These are phyloP conservation scores for Castanea mollissima DNA, from an alignment of 306 rosid species.

Conservation along the genomic window DNA sequence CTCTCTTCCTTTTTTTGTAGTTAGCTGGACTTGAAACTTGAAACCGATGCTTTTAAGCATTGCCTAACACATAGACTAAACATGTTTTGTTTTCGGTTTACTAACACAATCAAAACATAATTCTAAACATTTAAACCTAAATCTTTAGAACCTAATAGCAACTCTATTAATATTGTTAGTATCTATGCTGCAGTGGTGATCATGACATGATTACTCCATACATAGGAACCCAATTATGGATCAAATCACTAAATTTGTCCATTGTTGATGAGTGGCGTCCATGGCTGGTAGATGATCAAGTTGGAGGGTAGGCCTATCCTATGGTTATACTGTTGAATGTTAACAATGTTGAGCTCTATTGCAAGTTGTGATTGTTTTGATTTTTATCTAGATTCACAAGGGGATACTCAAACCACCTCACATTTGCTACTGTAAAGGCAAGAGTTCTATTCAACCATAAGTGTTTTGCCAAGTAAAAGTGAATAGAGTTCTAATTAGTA, in stretches of 20 bases:
- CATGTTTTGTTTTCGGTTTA: no score
- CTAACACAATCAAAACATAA: no score
- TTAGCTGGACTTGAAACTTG: no score
- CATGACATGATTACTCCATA: constrained; percentile 41
- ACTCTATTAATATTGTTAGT: no score
- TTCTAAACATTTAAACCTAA: no score
- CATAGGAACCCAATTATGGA: constrained; percentile 50
- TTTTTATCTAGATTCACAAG: constrained; percentile 8
- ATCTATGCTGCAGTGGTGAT: constrained; percentile 41
- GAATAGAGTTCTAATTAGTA: not conserved
- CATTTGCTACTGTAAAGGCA: constrained; percentile 52
- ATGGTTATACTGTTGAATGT: not conserved
- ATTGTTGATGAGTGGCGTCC: constrained; percentile 44
- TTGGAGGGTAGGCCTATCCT: constrained; percentile 36
- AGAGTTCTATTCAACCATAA: not conserved
- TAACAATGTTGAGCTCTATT: not conserved
- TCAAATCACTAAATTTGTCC: constrained; percentile 45
- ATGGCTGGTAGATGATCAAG: constrained; percentile 43
- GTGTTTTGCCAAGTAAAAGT: not conserved
- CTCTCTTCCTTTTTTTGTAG: no score
- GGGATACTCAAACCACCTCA: constrained; percentile 37
- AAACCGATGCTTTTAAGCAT: no score
- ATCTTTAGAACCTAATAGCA: no score
- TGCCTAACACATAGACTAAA: no score
- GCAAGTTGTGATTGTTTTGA: not conserved